Evolutionary conservation across 768 basidiomycete species (phyloP), one percentile per base, ranked within the genome.

Genomic region (Podaxis rugospora): DNA sequence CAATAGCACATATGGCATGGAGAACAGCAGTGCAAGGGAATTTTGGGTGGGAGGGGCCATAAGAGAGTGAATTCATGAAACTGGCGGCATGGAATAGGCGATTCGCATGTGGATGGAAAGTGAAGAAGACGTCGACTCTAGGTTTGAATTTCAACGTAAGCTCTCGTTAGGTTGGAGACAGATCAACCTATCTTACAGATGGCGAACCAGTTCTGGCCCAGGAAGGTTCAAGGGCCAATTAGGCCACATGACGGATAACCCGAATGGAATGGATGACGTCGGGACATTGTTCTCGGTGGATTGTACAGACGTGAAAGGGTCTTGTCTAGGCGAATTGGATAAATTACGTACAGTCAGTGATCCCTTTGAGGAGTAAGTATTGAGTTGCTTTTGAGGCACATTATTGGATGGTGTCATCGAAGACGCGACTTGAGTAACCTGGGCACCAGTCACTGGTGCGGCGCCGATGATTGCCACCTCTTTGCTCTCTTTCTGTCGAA

Each of bases 1-100:
- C 87, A 37, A 88, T 78, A 1, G 91, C 92, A 71, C 92, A 93
- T 53, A 95, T 90, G n/a, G 91, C 90, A 68, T 95, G 93, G 0
- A 95, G 80, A 42, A 93, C 73, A 7, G 87, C 80, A 5, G 81
- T 69, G 35, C 81, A 78, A 6, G 93, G 93, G 67, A 93, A 95
- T 59, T 86, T 83, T 3, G 85, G 81, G 64, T 92, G 88, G 23
- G 76, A 80, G 0, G 88, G 87, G 0, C 89, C 83, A 4, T 91
- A 74, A 0, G 81, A 73, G 44, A 94, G 79, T 0, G 84, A 78
- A 10, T 82, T 74, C 70, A 91, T 76, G 66, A 95, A 91, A 27
- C 79, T 83, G 0, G 84, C 71, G 2, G 74, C 77, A 72, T 93
- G 89, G 62, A 95, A 79, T 27, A 94, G 75, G 37, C 87, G 84